Base-by-base conservation (phyloP, 1,139 yeast genomes). In the Meyerozyma athensensis region DNA sequence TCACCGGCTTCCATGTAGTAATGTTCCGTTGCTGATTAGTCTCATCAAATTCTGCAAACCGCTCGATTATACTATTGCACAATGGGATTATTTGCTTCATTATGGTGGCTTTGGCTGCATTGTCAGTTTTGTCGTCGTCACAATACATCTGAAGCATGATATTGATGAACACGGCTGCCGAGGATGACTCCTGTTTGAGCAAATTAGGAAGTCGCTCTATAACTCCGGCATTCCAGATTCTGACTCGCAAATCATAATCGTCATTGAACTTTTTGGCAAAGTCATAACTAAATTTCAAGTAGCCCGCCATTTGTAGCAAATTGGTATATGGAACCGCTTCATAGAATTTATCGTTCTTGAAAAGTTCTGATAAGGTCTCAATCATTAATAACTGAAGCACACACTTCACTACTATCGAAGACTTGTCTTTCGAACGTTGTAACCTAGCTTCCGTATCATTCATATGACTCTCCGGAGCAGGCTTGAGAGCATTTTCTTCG, bases 171-270 rank as follows among this genome's bases (percentile, higher is more conserved):
- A 89, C 95, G 2, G 95, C 92, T 2, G 96, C 84, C 0, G 97
- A 79, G 17, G 89, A 80, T 0, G 95, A 81, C 59, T 94, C 98
- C 60, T 94, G 98, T 50, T 86, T 86, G 49, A 90, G 67, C 49
- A 94, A 66, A 53, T 92, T 94, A 17, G 99, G 98, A 43, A 90
- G 72, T 54, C 92, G 84, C 53, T 87, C 95, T 63, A 90, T 92
- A 26, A 89, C 81, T 2, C 97, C 96, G 7, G 94, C 87, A 53
- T 87, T 86, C 82, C 95, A 90, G 36, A 94, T 68, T 46, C 95
- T 70, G 16, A 86, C 84, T 47, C 99, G 71, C 47, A 92, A 68
- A 40, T 87, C 92, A 56, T 85, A 83, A 59, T 94, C 89, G 45
- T 82, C 92, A 58, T 94, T 94, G 68, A 94, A 94, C 42, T 73